phyloP scores from a whole-genome alignment of 148 eudicot species.

The Chenopodium quinoa region DNA sequence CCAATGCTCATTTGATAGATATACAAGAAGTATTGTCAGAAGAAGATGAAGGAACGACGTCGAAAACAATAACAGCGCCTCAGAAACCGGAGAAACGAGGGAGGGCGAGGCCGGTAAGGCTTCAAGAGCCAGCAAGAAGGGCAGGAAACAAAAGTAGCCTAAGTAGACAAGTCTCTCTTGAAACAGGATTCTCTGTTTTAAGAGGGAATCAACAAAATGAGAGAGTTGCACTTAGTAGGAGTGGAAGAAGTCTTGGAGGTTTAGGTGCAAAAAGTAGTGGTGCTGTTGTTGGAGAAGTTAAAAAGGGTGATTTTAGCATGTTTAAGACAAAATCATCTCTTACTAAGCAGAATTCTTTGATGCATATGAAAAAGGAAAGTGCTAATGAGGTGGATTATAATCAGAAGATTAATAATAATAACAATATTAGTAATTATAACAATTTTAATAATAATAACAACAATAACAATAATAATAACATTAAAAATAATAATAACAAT shows the following conservation, averaged over 20 bases:
- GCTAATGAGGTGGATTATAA: slow-evolving; percentile 30
- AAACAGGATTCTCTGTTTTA: slow-evolving; percentile 82
- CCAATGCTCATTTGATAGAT: slow-evolving; percentile 47
- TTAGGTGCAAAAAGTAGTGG: slow-evolving; percentile 38
- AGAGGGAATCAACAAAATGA: slow-evolving; percentile 47
- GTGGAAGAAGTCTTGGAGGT: slow-evolving; percentile 85
- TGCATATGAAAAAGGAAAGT: slow-evolving; percentile 49
- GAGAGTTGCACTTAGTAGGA: slow-evolving; percentile 47
- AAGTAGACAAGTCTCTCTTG: slow-evolving; percentile 84
- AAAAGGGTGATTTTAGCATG: slow-evolving; percentile 63
- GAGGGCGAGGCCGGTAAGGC: slow-evolving; percentile 30
- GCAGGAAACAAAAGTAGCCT: slow-evolving; percentile 38
- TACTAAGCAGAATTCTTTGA: slow-evolving; percentile 53
- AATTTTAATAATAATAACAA: slow-evolving; percentile 17
- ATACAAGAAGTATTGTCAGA: slow-evolving; percentile 43
- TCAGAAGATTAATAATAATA: slow-evolving; percentile 9
- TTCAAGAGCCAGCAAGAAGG: slow-evolving; percentile 42
- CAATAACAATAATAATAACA: slow-evolving; percentile 20
- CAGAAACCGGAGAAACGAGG: slow-evolving; percentile 16
- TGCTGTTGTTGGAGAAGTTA: slow-evolving; percentile 27
- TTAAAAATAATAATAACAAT: slow-evolving; percentile 10
- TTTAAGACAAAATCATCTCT: slow-evolving; percentile 81
- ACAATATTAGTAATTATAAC: slow-evolving; percentile 17
- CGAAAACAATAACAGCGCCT: not conserved
- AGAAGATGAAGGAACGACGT: slow-evolving; percentile 26